These are phyloP conservation scores for Alternaria infectoria DNA, from an alignment of 2,329 filamentous ascomycete genomes.

Conservation along the genomic window DNA sequence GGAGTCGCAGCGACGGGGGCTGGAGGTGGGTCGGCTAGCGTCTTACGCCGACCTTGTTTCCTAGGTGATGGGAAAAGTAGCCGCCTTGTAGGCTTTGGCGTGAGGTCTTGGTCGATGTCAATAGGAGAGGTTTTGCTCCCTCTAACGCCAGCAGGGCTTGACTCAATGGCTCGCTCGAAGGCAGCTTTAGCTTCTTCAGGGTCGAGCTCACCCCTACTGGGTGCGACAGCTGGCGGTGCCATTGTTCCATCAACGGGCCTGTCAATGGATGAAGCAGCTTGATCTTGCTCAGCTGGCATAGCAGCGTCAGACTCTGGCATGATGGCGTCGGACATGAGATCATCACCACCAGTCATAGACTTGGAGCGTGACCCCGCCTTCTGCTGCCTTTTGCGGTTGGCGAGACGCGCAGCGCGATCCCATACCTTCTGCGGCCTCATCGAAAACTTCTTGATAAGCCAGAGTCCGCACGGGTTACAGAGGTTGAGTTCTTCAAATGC, in stretches of 20 bases:
- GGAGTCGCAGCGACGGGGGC: constrained; percentile 5
- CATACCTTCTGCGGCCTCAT: constrained; percentile 86
- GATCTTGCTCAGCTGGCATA: constrained; percentile 20
- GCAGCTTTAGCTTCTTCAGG: constrained; percentile 42
- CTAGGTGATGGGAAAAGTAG: constrained; percentile 79
- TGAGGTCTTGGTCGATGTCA: constrained; percentile 58
- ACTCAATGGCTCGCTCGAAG: constrained; percentile 63
- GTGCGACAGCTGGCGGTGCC: constrained; percentile 16
- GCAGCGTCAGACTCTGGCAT: constrained; percentile 39
- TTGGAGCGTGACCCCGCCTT: constrained; percentile 49
- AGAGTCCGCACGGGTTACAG: constrained; percentile 96
- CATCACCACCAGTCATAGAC: constrained; percentile 54
- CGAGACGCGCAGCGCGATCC: constrained; percentile 59
- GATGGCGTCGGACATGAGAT: constrained; percentile 45
- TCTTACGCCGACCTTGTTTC: constrained; percentile 67
- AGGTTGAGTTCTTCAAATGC: constrained; percentile 75
- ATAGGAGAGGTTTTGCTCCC: constrained; percentile 56
- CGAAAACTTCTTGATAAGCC: constrained; percentile 85
- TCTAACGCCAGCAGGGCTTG: constrained; percentile 63
- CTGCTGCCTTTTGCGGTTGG: constrained; percentile 46
- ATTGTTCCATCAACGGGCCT: constrained; percentile 17
- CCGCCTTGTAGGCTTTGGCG: constrained; percentile 69
- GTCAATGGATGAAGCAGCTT: constrained; percentile 11
- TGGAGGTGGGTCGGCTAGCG: constrained; percentile 59
- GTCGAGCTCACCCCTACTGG: constrained; percentile 14